Evolutionary conservation across 805 yeast species (phyloP), one percentile per base, ranked within the genome.

Genomic region (Tetrapisispora nanseiensis): DNA sequence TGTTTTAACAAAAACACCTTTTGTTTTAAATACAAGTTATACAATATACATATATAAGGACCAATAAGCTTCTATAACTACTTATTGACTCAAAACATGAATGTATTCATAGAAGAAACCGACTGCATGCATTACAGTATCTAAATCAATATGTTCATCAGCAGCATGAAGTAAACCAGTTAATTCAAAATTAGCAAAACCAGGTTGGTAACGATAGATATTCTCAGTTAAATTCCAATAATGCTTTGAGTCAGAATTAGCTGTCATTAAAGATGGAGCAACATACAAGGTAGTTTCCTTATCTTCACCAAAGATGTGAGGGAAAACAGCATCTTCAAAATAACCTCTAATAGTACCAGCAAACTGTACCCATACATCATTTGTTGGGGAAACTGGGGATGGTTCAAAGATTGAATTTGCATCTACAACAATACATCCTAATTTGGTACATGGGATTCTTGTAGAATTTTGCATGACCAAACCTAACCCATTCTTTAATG

Each of bases 181-280:
- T 5, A 51, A 48, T 33, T 47, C 53, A n/a, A 42, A 47, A 43
- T 46, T 41, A 13, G 51, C 51, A 29, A 52, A 51, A 26, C 70
- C 72, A 19, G 44, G 44, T 32, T 36, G 40, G 21, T 62, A 77
- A 50, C 84, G 69, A 64, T 68, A 78, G 42, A 78, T 75, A 55
- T 76, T 68, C 42, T 62, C 64, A n/a, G 80, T 68, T 52, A 78
- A 63, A 40, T 67, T 59, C 79, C 80, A 75, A 57, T 78, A 78
- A 50, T 72, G 65, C 47, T 70, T 69, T 12, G 83, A 77, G 57
- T 78, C 84, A 3, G 84, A 78, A 55, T 78, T 78, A 6, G 75
- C 82, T 9, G 80, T 65, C 63, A 72, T 68, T 19, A 76, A 54
- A 16, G 68, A 65, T 15, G 82, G 79, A 0, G 79, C 59, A 18